Evolutionary conservation across 108 stramenopile genomes (phyloP), one percentile per base, ranked within the genome.

Genomic region (Epipyxis sp.): DNA sequence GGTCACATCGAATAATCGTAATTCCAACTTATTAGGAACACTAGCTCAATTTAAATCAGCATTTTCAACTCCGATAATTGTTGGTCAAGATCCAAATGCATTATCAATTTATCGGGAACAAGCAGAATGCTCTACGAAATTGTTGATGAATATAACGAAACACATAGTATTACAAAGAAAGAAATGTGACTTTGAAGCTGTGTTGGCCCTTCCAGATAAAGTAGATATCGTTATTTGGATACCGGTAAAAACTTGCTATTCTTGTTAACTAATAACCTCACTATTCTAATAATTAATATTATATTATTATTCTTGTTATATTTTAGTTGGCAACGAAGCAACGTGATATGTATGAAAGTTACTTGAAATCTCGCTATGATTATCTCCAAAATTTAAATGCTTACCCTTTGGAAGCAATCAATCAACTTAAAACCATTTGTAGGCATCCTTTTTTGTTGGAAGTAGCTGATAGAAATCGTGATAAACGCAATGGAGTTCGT

Each of bases 331-430:
- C 46, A 3, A 13, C 44, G 71, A 6, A 74, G 71, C 71, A 74
- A 32, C 44, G 71, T 3, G 27, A 74, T 16, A 10, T 30, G 71
- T 74, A 74, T 32, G 10, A 39, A 10, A 3, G 42, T 10, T 74
- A 74, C 50, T 10, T 74, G 44, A 37, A 39, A 16, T 27, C n/a
- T n/a, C n/a, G n/a, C n/a, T n/a, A n/a, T n/a, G n/a, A n/a, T n/a
- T n/a, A n/a, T n/a, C n/a, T n/a, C n/a, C n/a, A n/a, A n/a, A n/a
- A n/a, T n/a, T n/a, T n/a, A n/a, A n/a, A n/a, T n/a, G n/a, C n/a
- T n/a, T n/a, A n/a, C n/a, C 71, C 71, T 29, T 37, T 74, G 3
- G 71, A 74, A 42, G 71, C 34, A 37, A 74, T 74, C 71, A 74
- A 74, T 32, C 16, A 13, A 27, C 50, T 74, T 10, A 74, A 74